Base-by-base conservation (phyloP, 179 eudicot genomes). In the Gypsophila paniculata region DNA sequence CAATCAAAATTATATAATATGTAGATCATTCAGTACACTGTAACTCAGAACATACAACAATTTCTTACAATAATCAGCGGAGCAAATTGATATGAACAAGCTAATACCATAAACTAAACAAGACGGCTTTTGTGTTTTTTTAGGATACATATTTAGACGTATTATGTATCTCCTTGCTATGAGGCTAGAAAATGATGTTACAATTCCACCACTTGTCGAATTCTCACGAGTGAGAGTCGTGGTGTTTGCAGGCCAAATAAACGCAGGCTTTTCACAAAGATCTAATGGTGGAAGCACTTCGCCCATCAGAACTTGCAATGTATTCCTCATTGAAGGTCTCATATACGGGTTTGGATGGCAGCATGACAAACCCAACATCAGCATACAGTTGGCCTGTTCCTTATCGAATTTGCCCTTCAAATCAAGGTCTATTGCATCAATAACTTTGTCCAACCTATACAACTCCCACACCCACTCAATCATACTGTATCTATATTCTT, bases 291-390 rank as follows among this genome's bases (percentile, higher is more conserved):
- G 74, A 52, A 38, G 53, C 11, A 74, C 68, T 62, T 81, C 84
- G 0, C 84, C 84, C 25, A 44, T 54, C 1, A 81, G 74, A 74
- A 74, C 78, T 39, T 81, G 84, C 3, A 81, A 71, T 0, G 68
- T 68, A 57, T 25, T 68, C 72, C 79, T 73, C 72, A 72, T 75
- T 5, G 84, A 71, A 11, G 84, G 84, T 53, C 81, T 81, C 61
- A 66, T 38, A 59, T 62, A 13, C 8, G 84, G 79, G 77, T 81
- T 81, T 13, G 84, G 84, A 58, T 81, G 81, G 29, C 81, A 81
- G 51, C 82, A 79, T 5, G 79, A 75, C 62, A 79, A 66, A 19
- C 82, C 82, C 70, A 79, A 67, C 1, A 66, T 29, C 1, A 79
- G 54, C 72, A 79, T 60, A 44, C 63, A 60, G 17, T 74, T 63